Base-by-base conservation (phyloP, 108 stramenopile species). In the Epipyxis sp. region DNA sequence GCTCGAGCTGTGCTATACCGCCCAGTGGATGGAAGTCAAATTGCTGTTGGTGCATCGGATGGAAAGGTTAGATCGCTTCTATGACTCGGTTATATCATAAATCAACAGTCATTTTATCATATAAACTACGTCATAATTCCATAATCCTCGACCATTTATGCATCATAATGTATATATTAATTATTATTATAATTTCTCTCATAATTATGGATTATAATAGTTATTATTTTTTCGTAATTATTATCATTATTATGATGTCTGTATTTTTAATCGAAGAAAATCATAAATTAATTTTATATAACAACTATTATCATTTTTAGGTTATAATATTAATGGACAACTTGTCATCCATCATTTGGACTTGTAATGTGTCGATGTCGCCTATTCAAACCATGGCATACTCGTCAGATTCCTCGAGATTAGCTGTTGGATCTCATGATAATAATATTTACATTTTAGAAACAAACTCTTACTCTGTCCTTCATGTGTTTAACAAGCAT, bases 401-500 rank as follows among this genome's bases (percentile, higher is more conserved):
- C 68, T 82, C 81, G 1, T 42, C 58, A 0, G 59, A 82, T 57
- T 82, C 82, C 0, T 35, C 59, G 1, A 30, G 72, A 16, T n/a
- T 86, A 3, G 85, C 78, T n/a, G 80, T 86, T 0, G 84, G 83
- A 0, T 78, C 32, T 35, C 71, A 37, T 37, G 71, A 37, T 37
- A 32, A 20, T 34, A 37, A 30, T 37, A 32, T 74, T 29, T 74
- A 37, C 32, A 16, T 74, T 16, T 57, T 34, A 10, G 71, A 74
- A 32, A 65, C 61, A 32, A 65, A 65, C 30, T 3, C 61, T 29
- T 65, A 37, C 34, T 65, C 61, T 10, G 20, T 16, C 34, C 61
- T 16, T 6, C 87, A 88, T 1, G 88, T 88, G 57, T 81, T 80
- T 57, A 57, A 77, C 43, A 89, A 89, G 20, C 89, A 90, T 77